Percentiles rank a stretch among this genome's conserved stretches.
phyloP scores from a whole-genome alignment of 208 protist species.

The Acanthamoeba healyi region DNA sequence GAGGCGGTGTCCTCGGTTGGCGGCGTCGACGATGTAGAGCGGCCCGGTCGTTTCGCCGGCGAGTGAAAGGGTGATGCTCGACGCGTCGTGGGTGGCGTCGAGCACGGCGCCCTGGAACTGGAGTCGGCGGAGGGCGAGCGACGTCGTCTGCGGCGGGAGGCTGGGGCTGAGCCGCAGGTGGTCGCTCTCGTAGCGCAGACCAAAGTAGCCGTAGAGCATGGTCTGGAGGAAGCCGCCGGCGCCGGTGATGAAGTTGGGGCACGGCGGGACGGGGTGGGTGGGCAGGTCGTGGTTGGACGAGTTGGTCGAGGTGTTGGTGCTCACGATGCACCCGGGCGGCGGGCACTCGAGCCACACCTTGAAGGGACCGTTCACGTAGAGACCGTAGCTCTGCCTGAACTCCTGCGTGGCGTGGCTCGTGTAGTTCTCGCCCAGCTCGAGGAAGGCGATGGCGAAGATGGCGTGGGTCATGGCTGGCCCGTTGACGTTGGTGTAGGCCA shows the following conservation, averaged over 20 bases:
- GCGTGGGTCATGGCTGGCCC: slow-evolving; percentile 71
- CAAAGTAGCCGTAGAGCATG: slow-evolving; percentile 68
- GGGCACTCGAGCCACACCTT: slow-evolving; percentile 73
- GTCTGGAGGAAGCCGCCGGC: slow-evolving; percentile 67
- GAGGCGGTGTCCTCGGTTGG: background rate
- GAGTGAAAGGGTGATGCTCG: background rate
- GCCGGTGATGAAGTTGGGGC: slow-evolving; percentile 75
- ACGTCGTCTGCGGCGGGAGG: slow-evolving; percentile 33
- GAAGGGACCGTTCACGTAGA: slow-evolving; percentile 70
- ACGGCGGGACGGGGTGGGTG: slow-evolving; percentile 63
- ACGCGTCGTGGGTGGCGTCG: slow-evolving; percentile 3
- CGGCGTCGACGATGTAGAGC: background rate
- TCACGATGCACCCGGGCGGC: slow-evolving; percentile 65
- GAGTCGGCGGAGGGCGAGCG: background rate
- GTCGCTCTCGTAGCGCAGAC: slow-evolving; percentile 43
- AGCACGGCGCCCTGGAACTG: slow-evolving; percentile 26
- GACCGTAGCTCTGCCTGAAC: slow-evolving; percentile 74
- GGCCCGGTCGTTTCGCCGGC: background rate
- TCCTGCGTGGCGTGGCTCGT: slow-evolving; percentile 52
- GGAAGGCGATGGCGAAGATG: slow-evolving; percentile 70
- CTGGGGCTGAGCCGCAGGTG: slow-evolving; percentile 33
- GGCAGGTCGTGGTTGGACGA: slow-evolving; percentile 66
- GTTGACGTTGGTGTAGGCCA: slow-evolving; percentile 63
- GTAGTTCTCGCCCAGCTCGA: slow-evolving; percentile 68
- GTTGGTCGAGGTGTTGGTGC: slow-evolving; percentile 19